Evolutionary conservation across 257 asterid species (phyloP), one percentile per base, ranked within the genome.

Genomic region (Penstemon barbatus): DNA sequence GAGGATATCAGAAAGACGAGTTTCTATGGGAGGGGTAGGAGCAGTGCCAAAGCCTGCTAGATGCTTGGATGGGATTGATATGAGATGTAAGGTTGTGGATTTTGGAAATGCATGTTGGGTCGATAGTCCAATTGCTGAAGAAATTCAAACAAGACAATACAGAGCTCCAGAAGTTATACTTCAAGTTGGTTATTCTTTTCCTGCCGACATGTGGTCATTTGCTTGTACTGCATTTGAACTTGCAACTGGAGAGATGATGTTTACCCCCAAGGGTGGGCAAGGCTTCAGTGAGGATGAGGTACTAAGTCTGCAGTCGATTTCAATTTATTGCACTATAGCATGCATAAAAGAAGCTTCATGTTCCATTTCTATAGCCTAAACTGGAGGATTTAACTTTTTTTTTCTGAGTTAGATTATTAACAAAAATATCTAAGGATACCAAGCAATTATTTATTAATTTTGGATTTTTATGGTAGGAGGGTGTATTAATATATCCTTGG

Each of bases 61-160:
- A 76, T 71, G 80, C 73, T 81, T 94, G 80, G 96, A 91, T 72
- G 97, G 92, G 75, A 86, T 94, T 65, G 97, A 83, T 67, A 49
- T 94, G 79, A 82, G 82, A 72, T 94, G 99, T 65, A 94, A 91
- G 81, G 83, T 94, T 75, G 99, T 94, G 69, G 99, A 94, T 83
- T 94, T 94, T 61, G 99, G 99, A 80, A 91, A 85, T 84, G 99
- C 97, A 13, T 89, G 97, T 79, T 94, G 97, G 99, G 91, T 83
- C 3, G 89, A 91, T 70, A 81, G 78, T 77, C 92, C 81, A 66
- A 80, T 94, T 53, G 88, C 97, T 45, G 93, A 85, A 60, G 99
- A 94, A 84, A 87, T 94, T 72, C 99, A 94, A 80, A 94, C 99
- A 57, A 84, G 99, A 70, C 99, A 94, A 66, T 94, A 94, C 73